Evolutionary conservation across 2,329 filamentous ascomycete genomes (phyloP).

Genomic region (Oidium heveae): DNA sequence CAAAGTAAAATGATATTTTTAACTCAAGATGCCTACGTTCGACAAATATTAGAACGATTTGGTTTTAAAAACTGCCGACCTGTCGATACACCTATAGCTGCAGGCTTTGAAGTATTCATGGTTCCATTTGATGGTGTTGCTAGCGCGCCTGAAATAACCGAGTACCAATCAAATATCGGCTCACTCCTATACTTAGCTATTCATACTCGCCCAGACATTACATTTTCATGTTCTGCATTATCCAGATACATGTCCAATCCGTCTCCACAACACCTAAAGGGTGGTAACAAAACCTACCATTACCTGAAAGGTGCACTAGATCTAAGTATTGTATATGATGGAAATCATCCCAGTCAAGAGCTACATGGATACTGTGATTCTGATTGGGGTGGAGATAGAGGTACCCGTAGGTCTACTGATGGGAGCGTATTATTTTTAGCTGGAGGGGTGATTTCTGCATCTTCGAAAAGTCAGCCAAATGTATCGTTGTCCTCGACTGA

Average conservation of each 20-base stretch:
- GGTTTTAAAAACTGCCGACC: background rate
- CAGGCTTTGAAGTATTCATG: background rate
- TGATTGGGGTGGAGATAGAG: background rate
- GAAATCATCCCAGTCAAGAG: background rate
- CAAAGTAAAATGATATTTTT: background rate
- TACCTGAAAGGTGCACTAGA: background rate
- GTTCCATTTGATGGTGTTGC: background rate
- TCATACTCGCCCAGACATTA: background rate
- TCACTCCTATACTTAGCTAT: background rate
- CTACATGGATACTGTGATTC: background rate
- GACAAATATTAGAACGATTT: background rate
- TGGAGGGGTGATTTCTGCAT: background rate
- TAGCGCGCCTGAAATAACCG: background rate
- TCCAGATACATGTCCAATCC: background rate
- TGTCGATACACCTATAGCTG: background rate
- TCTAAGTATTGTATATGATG: background rate
- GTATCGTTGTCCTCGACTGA: no score
- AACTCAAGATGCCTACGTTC: background rate
- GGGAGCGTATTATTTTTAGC: background rate
- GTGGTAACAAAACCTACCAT: background rate
- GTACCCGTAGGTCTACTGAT: background rate
- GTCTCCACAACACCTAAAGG: background rate
- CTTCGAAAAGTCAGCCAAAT: background rate
- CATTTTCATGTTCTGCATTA: background rate
- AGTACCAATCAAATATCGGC: background rate